Percentiles rank a stretch among this genome's conserved stretches.
These are phyloP conservation scores for Malania oleifera DNA, from an alignment of 164 flowering plant genomes.

Conservation along the genomic window DNA sequence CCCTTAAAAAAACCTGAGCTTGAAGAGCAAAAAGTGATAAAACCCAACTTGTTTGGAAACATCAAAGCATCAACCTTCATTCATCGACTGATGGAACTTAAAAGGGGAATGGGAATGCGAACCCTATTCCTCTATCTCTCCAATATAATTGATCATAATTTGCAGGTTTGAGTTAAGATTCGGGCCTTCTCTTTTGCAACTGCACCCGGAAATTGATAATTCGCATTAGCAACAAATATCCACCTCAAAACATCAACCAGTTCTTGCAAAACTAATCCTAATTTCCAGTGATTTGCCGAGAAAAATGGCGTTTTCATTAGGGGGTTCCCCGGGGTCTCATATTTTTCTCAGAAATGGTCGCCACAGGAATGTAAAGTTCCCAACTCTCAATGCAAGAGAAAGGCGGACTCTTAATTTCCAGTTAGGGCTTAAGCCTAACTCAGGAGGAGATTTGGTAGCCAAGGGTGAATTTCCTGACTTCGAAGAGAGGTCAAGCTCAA, in stretches of 20 bases:
- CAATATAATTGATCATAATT: too few relatives aligned
- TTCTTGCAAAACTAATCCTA: constrained; percentile 1
- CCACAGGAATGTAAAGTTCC: constrained; percentile 14
- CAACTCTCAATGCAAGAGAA: constrained; percentile 12
- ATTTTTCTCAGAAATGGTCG: constrained; percentile 9
- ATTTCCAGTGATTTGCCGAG: too few relatives aligned
- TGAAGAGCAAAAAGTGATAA: too few relatives aligned
- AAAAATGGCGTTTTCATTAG: constrained; percentile 34
- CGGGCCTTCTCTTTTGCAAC: too few relatives aligned
- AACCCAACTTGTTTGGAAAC: background rate
- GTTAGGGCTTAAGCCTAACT: constrained; percentile 14
- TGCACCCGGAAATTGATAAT: too few relatives aligned
- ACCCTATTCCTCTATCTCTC: constrained; percentile 4
- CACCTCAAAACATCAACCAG: too few relatives aligned
- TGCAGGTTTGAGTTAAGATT: too few relatives aligned
- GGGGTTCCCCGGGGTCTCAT: constrained; percentile 23
- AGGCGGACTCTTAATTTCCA: constrained; percentile 12
- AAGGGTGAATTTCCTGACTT: constrained; percentile 33
- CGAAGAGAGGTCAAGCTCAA: constrained; percentile 67
- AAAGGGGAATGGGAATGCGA: background rate
- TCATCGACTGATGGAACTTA: too few relatives aligned
- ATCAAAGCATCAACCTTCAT: constrained; percentile 1
- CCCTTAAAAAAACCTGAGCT: too few relatives aligned
- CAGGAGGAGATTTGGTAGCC: constrained; percentile 21
- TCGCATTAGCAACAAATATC: too few relatives aligned